A percentile compares a stretch with the other conserved stretches of the same genome.
Conservation (phyloP, 208 protist genomes). For the Leishmania aethiopica region DNA sequence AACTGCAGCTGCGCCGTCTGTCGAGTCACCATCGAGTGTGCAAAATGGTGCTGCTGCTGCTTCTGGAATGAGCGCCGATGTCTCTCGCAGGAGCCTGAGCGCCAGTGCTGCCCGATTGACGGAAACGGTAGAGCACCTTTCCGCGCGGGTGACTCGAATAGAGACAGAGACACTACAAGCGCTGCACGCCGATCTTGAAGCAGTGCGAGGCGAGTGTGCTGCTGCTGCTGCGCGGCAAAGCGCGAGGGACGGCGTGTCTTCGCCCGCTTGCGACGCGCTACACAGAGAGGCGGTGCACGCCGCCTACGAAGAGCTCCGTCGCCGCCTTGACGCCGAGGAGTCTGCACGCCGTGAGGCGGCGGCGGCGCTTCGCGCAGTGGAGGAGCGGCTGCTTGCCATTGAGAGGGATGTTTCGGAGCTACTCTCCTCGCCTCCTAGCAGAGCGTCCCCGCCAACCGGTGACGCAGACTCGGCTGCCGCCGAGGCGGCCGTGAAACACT, state of each 20-base stretch:
- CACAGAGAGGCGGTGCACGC: constrained; percentile 2
- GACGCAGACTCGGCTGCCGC: neutral
- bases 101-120: neutral
- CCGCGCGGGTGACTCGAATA: neutral
- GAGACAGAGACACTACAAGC: neutral
- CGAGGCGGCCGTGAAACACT: neutral
- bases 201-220: constrained; percentile 7
- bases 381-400: neutral
- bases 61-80: neutral
- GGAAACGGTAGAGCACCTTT: constrained; percentile 2
- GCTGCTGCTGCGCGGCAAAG: neutral
- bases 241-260: neutral
- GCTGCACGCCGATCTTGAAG: constrained; percentile 8
- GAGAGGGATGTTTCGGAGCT: constrained; percentile 2
- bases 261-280: neutral
- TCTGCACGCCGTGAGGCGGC: neutral
- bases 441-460: neutral
- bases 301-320: neutral
- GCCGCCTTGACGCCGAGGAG: constrained; percentile 5
- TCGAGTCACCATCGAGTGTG: neutral
- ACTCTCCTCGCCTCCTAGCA: neutral
- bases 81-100: neutral
- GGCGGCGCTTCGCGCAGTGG: neutral
- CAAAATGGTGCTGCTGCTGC: neutral
- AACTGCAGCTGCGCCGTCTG: neutral